Conservation (phyloP, 1,284 basidiomycete genomes). For the Ceratobasidium sp. region DNA sequence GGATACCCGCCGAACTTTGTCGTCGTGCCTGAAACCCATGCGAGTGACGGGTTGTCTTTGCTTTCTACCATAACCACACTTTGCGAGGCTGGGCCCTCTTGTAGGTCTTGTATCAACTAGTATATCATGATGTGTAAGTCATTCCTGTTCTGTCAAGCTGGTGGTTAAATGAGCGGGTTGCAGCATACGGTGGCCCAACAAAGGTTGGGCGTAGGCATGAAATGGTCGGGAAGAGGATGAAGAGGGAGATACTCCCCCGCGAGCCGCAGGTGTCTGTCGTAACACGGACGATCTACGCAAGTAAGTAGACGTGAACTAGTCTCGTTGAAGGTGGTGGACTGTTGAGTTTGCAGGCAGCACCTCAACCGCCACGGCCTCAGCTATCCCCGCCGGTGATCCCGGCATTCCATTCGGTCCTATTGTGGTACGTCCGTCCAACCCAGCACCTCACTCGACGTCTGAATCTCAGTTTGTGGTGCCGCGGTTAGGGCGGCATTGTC, state of each 20-base stretch:
- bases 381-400: neutral
- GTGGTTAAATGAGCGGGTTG: neutral
- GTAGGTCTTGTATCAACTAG: constrained; percentile 17
- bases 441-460: neutral
- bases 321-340: neutral
- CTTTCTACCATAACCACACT: constrained; percentile 24
- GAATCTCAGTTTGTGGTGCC: neutral
- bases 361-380: constrained; percentile 10
- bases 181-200: constrained; percentile 15
- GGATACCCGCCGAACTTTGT: neutral
- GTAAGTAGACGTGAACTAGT: neutral
- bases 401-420: constrained; percentile 20
- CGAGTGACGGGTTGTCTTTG: neutral
- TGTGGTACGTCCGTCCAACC: constrained; percentile 8
- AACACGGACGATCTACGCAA: constrained; percentile 34
- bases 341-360: constrained; percentile 26
- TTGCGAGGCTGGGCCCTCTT: constrained; percentile 37
- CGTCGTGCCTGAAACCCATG: constrained; percentile 32
- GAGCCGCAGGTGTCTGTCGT: constrained; percentile 38
- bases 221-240: constrained; percentile 19
- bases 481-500: constrained; percentile 24
- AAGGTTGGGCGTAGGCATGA: constrained; percentile 26
- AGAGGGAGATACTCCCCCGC: constrained; percentile 28
- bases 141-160: neutral
- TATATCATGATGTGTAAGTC: constrained; percentile 20